Conservation (phyloP, 306 rosid species). For the Castanospermum australe region DNA sequence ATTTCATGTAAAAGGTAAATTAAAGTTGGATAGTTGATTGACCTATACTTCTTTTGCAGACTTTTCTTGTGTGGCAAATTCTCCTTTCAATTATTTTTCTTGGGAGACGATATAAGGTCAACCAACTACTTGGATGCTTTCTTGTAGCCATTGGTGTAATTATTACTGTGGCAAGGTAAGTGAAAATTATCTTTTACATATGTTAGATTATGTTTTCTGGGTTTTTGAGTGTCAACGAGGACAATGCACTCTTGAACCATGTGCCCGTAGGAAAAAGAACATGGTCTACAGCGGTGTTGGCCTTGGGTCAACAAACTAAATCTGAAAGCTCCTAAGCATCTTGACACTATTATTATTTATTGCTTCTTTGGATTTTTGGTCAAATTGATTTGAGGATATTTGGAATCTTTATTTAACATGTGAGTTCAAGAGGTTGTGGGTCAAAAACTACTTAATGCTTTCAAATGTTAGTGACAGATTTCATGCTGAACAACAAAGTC, state of each 20-base stretch:
- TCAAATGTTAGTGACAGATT: neutral
- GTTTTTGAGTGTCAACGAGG: slow-evolving; percentile 2
- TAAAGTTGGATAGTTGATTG: slow-evolving; percentile 21
- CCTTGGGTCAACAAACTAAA: neutral
- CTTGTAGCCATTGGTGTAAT: slow-evolving; percentile 83
- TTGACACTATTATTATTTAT: neutral
- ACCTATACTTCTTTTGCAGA: slow-evolving; percentile 55
- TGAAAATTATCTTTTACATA: neutral
- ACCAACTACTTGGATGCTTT: slow-evolving; percentile 84
- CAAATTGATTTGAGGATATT: neutral
- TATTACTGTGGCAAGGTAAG: slow-evolving; percentile 83
- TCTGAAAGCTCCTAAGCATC: neutral
- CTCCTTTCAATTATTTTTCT: slow-evolving; percentile 74
- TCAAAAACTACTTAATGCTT: neutral
- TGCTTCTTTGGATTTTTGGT: neutral
- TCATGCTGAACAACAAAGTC: neutral
- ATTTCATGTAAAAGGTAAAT: slow-evolving; percentile 6
- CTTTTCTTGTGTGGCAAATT: slow-evolving; percentile 97
- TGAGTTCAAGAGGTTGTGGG: neutral
- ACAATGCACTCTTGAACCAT: neutral
- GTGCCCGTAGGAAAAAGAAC: neutral
- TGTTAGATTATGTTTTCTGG: neutral
- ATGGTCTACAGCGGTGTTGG: neutral
- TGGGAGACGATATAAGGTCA: slow-evolving; percentile 72
- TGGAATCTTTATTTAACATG: neutral